Base-by-base conservation (phyloP, 345 rosid genomes). In the Laguncularia racemosa region DNA sequence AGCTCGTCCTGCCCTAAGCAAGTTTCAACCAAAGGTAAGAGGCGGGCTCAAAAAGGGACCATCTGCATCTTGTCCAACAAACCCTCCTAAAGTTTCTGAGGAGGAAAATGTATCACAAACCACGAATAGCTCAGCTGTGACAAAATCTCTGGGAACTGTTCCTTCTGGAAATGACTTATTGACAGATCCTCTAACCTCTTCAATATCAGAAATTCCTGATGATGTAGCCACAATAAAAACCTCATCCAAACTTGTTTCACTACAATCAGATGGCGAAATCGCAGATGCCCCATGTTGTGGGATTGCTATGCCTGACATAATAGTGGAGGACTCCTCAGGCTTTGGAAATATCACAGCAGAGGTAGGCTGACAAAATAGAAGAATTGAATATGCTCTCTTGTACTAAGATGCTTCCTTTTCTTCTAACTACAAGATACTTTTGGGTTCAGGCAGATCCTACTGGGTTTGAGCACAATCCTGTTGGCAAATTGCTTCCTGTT, bases 11-110 rank as follows among this genome's bases (percentile, higher is more conserved):
- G 48, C 72, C 48, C 65, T 69, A 38, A 63, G 65, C 12, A 81
- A 71, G 68, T 80, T 74, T 72, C 82, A 70, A 49, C 82, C 85
- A 3, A 69, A 58, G 66, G 72, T 66, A 19, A 78, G 66, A 64
- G 58, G 23, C 3, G 59, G 40, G 40, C 69, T 64, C 8, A 54
- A 55, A n/a, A 68, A 52, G 59, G 58, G 20, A 46, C 12, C 46
- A 28, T 53, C 56, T 18, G 48, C 58, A 2, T 55, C 50, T 9
- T 52, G 46, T 61, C 52, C 72, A 48, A 48, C 67, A 44, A n/a
- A 38, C 3, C 21, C 38, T 19, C 60, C 60, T 44, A 46, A 16
- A 28, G 28, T 16, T 45, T 44, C 48, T 38, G 50, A 59, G 50
- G 66, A 70, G 46, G 44, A 49, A 51, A 19, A 47, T 6, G 11